Evolutionary conservation across 768 basidiomycete species (phyloP).

Genomic region (Myochromella boudieri): DNA sequence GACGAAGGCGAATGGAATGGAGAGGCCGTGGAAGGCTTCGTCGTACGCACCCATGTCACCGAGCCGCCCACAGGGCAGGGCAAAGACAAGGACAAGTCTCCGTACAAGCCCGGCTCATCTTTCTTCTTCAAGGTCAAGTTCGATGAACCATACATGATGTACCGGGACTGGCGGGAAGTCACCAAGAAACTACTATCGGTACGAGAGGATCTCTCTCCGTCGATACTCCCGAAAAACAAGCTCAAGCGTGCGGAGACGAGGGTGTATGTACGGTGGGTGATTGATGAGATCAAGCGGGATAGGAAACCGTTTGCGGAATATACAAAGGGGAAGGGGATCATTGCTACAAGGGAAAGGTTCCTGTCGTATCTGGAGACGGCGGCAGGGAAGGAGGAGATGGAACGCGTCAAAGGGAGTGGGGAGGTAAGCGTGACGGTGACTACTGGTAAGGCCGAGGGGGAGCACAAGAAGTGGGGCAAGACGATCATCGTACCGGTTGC

Average conservation of each 20-base stretch:
- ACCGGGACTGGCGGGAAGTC: conserved; percentile 95
- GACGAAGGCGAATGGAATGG: conserved; percentile 78
- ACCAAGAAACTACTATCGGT: conserved; percentile 71
- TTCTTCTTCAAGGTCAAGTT: conserved; percentile 99
- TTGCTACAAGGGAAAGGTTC: conserved; percentile 78
- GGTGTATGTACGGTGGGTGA: conserved; percentile 83
- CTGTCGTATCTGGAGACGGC: conserved; percentile 61
- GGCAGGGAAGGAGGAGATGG: conserved; percentile 38
- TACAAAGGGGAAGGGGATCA: conserved; percentile 78
- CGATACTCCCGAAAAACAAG: conserved; percentile 59
- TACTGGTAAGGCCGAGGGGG: conserved; percentile 25
- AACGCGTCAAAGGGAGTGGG: conserved; percentile 28
- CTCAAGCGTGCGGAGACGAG: conserved; percentile 76
- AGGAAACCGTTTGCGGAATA: conserved; percentile 60
- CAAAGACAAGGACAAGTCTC: conserved; percentile 38
- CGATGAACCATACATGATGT: conserved; percentile 98
- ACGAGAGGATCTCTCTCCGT: conserved; percentile 24
- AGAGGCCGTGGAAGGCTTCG: conserved; percentile 90
- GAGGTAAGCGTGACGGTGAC: no score
- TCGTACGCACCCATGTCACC: conserved; percentile 75
- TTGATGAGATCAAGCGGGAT: conserved; percentile 67
- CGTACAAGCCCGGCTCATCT: conserved; percentile 76
- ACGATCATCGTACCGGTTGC: conserved; percentile 88
- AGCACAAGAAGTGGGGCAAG: conserved; percentile 50
- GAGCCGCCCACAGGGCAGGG: conserved; percentile 34